phyloP scores from a whole-genome alignment of 768 basidiomycete species.

The Termitomyces sp. region DNA sequence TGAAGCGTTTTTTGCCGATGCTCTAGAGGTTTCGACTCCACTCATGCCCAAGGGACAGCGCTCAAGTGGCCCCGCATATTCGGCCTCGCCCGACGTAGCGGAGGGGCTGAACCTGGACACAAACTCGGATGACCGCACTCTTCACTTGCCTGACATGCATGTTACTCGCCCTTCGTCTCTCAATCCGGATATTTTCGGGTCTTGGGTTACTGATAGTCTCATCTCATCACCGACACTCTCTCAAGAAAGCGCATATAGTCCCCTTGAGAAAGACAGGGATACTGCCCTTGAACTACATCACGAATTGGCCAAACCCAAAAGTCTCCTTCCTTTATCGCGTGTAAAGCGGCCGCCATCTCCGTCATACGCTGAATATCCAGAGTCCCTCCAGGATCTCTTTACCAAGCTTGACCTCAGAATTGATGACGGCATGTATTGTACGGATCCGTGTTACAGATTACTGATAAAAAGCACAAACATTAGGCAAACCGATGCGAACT shows the following conservation, averaged over 20 bases:
- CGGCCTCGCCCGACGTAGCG: not conserved
- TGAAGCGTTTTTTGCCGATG: slow-evolving; percentile 18
- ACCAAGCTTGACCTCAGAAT: slow-evolving; percentile 13
- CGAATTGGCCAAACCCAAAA: not conserved
- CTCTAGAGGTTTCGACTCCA: slow-evolving; percentile 25
- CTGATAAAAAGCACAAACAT: not conserved
- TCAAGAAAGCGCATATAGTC: slow-evolving; percentile 10
- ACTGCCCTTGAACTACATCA: not conserved
- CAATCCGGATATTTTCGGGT: slow-evolving; percentile 9
- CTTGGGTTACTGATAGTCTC: slow-evolving; percentile 38
- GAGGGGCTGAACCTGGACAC: not conserved
- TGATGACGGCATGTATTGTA: slow-evolving; percentile 7
- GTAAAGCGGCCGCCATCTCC: not conserved
- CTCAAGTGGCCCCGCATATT: not conserved
- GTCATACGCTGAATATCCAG: not conserved
- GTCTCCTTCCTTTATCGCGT: not conserved
- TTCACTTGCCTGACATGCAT: not conserved
- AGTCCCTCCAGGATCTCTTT: slow-evolving; percentile 14
- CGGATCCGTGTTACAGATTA: not conserved
- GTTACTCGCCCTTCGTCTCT: slow-evolving; percentile 5
- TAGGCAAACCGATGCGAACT: slow-evolving; percentile 5
- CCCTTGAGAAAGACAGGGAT: not conserved
- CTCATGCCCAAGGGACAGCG: slow-evolving; percentile 11
- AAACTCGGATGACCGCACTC: not conserved
- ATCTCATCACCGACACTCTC: slow-evolving; percentile 36